Percentiles rank a stretch among this genome's conserved stretches.
Conservation (phyloP, 805 yeast genomes). For the Candida germanica region DNA sequence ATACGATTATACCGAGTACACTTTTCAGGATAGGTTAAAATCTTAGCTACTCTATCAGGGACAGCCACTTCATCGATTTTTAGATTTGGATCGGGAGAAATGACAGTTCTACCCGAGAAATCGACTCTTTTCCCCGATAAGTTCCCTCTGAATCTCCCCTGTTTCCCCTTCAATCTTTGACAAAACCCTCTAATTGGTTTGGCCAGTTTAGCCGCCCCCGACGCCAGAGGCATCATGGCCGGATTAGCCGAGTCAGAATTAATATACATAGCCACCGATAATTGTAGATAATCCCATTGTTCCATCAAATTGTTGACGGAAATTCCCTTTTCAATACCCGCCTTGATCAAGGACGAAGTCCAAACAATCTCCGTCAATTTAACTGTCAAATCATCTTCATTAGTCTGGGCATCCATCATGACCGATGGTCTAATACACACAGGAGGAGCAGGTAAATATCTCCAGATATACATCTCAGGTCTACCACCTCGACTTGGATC, state of each 20-base stretch:
- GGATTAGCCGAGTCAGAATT: slow-evolving; percentile 92
- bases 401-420: slow-evolving; percentile 84
- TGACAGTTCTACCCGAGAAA: slow-evolving; percentile 96
- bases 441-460: slow-evolving; percentile 97
- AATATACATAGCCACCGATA: slow-evolving; percentile 95
- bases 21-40: slow-evolving; percentile 92
- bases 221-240: slow-evolving; percentile 67
- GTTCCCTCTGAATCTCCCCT: slow-evolving; percentile 98
- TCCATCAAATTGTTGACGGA: slow-evolving; percentile 93
- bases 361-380: slow-evolving; percentile 95
- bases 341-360: slow-evolving; percentile 91
- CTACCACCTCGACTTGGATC: slow-evolving; percentile 85
- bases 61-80: slow-evolving; percentile 97
- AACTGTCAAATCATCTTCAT: slow-evolving; percentile 96
- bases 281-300: slow-evolving; percentile 96
- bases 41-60: slow-evolving; percentile 94
- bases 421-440: slow-evolving; percentile 98
- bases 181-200: slow-evolving; percentile 92
- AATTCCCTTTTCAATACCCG: slow-evolving; percentile 94
- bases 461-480: slow-evolving; percentile 96
- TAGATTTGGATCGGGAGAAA: slow-evolving; percentile 96
- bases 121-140: slow-evolving; percentile 98
- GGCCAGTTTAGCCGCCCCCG: slow-evolving; percentile 54
- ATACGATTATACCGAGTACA: slow-evolving; percentile 83
- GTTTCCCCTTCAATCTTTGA: slow-evolving; percentile 96